phyloP scores from a whole-genome alignment of 257 asterid species.

The Forsythia viridissima region DNA sequence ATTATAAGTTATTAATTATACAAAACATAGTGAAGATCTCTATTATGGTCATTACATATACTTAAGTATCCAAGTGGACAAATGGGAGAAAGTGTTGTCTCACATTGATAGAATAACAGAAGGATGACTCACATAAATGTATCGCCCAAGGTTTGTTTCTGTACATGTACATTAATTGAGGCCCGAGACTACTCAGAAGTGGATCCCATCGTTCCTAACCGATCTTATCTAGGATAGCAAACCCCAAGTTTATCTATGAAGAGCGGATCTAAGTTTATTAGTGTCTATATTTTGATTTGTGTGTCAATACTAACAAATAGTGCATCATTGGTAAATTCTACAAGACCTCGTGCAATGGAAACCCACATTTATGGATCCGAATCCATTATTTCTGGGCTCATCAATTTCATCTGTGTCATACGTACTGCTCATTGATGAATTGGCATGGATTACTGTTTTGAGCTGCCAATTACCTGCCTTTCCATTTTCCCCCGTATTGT shows the following conservation, averaged over 20 bases:
- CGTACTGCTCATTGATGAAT: slow-evolving; percentile 4
- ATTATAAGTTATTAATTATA: background rate
- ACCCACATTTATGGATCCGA: background rate
- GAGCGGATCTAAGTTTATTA: background rate
- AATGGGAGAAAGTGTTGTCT: background rate
- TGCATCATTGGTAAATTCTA: background rate
- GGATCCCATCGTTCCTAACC: background rate
- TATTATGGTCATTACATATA: background rate
- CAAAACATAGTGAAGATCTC: background rate
- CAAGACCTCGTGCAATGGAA: background rate
- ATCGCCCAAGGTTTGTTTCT: too few species aligned
- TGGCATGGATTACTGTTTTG: background rate
- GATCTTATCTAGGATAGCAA: background rate
- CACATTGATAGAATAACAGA: background rate
- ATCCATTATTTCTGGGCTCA: slow-evolving; percentile 15
- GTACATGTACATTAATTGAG: background rate
- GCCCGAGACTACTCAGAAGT: background rate
- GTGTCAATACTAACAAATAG: background rate
- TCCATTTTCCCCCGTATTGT: background rate
- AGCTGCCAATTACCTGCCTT: background rate
- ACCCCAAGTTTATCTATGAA: background rate
- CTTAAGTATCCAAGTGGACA: background rate
- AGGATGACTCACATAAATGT: too few species aligned
- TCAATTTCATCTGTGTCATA: slow-evolving; percentile 13
- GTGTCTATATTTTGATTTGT: background rate